Base-by-base conservation (phyloP, 441 rosid species). In the Gossypium lobatum region DNA sequence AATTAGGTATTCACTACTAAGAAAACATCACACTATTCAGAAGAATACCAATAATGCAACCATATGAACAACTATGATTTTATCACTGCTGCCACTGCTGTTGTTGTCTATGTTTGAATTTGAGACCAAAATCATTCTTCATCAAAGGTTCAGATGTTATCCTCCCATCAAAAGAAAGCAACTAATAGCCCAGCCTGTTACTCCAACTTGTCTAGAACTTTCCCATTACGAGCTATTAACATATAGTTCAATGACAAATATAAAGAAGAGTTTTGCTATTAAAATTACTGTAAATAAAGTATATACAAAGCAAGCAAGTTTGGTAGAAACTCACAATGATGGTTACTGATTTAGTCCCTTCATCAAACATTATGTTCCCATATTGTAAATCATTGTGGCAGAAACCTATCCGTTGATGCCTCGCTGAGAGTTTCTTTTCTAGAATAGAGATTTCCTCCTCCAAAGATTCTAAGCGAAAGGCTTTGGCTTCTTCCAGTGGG, bases 381-480 rank as follows among this genome's bases (percentile, higher is more conserved):
- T 90, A 95, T 75, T 93, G 97, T 58, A 93, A 82, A 86, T 95
- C 99, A 78, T 91, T 95, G 83, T 95, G 99, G 84, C 93, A 95
- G 79, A 93, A 95, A 39, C 92, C 98, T 61, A 88, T 76, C 53
- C n/a, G 75, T 76, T 83, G 83, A 74, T 82, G 70, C 26, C 80
- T 81, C 76, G 71, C 80, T 1, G 75, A 75, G 18, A 91, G 84
- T 79, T 86, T 77, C 80, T 80, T 85, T 81, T 90, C 91, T 73
- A 95, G 77, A 14, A 81, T 52, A 66, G 70, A 64, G 23, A 93
- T 90, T 79, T 95, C 98, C 70, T 55, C 80, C 62, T 84, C 97
- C 73, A 89, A 68, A 61, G 80, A 81, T 75, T 90, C 92, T 80
- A 93, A 84, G 50, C 59, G 79, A 80, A 93, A 82, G n/a, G 89